Conservation (phyloP, 768 basidiomycete genomes). For the Exidia glandulosa region DNA sequence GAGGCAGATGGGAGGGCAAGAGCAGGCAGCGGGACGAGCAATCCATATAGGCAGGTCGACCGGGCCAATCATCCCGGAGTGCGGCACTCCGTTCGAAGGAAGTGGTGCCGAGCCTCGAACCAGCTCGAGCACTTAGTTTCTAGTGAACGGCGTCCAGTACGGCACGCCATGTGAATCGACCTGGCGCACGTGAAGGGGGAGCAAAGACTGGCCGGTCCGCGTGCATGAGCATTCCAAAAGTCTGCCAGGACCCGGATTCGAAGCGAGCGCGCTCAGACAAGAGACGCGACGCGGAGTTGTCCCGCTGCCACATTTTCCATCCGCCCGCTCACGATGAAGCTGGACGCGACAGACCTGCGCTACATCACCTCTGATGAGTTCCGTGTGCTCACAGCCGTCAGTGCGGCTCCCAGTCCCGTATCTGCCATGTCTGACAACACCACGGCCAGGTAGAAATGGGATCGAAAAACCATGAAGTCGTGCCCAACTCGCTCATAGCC, state of each 20-base stretch:
- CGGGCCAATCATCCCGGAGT: neutral
- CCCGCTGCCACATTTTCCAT: neutral
- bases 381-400: slow-evolving; percentile 87
- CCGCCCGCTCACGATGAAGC: slow-evolving; percentile 50
- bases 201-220: no score
- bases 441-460: slow-evolving; percentile 81
- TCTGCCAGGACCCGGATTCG: no score
- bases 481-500: slow-evolving; percentile 78
- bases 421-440: no score
- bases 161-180: no score
- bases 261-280: no score
- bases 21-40: neutral
- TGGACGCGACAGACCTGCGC: slow-evolving; percentile 88
- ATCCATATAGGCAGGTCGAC: neutral
- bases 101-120: neutral
- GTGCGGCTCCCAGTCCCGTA: no score
- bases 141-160: no score
- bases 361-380: slow-evolving; percentile 91
- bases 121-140: no score
- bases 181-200: no score
- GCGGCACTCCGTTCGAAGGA: neutral
- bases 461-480: slow-evolving; percentile 94
- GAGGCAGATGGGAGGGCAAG: neutral
- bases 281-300: neutral
- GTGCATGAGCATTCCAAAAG: no score